Evolutionary conservation across 208 protist species (phyloP).

Genomic region (Crithidia thermophila): DNA sequence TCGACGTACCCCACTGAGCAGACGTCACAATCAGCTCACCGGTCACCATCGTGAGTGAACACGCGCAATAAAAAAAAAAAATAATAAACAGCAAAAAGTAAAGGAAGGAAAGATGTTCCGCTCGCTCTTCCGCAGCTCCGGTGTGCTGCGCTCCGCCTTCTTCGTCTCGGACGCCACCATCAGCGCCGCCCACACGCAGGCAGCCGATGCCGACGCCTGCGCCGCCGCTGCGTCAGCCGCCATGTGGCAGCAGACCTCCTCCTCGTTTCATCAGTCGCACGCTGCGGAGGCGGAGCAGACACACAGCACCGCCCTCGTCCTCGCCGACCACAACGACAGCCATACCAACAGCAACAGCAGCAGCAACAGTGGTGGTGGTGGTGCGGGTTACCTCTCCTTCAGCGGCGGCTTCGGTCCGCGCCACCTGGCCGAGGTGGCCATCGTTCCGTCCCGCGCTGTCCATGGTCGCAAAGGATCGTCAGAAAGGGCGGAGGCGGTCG

Average conservation of each 20-base stretch:
- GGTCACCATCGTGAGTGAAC: background rate
- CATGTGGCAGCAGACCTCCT: slow-evolving; percentile 13
- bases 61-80: background rate
- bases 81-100: background rate
- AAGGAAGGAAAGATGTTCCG: slow-evolving; percentile 23
- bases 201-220: background rate
- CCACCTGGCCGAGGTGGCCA: slow-evolving; percentile 9
- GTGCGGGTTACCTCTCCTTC: slow-evolving; percentile 7
- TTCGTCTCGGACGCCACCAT: slow-evolving; percentile 2
- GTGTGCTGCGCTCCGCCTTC: slow-evolving; percentile 11
- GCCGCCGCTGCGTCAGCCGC: slow-evolving; percentile 5
- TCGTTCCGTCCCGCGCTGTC: background rate
- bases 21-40: background rate
- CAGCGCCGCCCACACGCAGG: background rate
- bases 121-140: slow-evolving; percentile 5
- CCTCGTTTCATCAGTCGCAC: background rate
- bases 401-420: slow-evolving; percentile 20
- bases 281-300: background rate
- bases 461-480: no score
- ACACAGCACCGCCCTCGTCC: slow-evolving; percentile 1
- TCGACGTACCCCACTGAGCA: background rate
- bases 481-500: no score
- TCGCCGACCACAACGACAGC: slow-evolving; percentile 2
- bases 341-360: slow-evolving; percentile 6
- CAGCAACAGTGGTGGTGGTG: background rate